phyloP scores from a whole-genome alignment of 306 rosid species.

The Glycine soja region DNA sequence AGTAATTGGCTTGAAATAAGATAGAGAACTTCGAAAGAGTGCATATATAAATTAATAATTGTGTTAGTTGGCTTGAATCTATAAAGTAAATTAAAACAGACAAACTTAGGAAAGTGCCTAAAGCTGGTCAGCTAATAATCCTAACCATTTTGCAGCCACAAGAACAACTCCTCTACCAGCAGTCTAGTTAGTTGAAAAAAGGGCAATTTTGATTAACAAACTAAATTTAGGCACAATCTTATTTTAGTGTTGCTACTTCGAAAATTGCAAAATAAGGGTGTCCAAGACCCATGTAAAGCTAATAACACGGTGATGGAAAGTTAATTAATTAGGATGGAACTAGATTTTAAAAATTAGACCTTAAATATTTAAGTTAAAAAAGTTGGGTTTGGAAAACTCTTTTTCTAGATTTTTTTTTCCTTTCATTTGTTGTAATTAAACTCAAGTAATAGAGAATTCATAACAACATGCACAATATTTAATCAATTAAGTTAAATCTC shows the following conservation, averaged over 20 bases:
- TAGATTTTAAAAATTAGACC: not conserved
- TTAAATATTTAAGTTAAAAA: too few relatives aligned
- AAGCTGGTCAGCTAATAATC: not conserved
- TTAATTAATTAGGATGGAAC: not conserved
- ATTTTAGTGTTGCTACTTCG: not conserved
- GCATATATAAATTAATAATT: not conserved
- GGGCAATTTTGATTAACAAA: not conserved
- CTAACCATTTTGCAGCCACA: not conserved
- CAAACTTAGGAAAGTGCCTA: not conserved
- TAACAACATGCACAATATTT: too few relatives aligned
- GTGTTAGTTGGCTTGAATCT: constrained; percentile 12
- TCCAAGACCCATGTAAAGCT: not conserved
- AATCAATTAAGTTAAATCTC: too few relatives aligned
- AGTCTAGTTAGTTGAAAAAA: not conserved
- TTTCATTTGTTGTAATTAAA: too few relatives aligned
- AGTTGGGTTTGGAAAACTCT: too few relatives aligned
- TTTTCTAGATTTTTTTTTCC: too few relatives aligned
- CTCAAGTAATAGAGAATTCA: too few relatives aligned
- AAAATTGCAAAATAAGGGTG: not conserved
- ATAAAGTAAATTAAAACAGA: not conserved
- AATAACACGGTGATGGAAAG: not conserved
- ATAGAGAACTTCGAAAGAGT: not conserved
- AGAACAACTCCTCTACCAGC: constrained; percentile 9
- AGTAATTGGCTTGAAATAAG: not conserved
- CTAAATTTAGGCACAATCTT: not conserved